Conservation (phyloP, 495 filamentous ascomycete genomes). For the Penicillium paxilli region DNA sequence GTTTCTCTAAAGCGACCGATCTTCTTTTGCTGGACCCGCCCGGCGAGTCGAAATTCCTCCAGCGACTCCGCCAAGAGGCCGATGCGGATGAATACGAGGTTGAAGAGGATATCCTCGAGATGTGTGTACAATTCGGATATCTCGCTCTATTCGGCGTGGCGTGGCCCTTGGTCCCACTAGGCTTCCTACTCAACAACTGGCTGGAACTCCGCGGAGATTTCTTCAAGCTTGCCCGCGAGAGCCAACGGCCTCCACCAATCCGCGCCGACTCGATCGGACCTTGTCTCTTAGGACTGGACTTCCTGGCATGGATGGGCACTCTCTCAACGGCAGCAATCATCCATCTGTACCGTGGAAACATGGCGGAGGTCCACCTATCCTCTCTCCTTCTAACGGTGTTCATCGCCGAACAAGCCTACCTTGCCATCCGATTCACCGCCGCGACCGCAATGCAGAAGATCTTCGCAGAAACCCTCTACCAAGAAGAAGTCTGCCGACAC, state of each 20-base stretch:
- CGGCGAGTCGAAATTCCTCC: slow-evolving; percentile 74
- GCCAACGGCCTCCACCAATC: slow-evolving; percentile 84
- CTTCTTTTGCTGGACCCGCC: slow-evolving; percentile 50
- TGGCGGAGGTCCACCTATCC: slow-evolving; percentile 64
- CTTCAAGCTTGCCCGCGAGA: slow-evolving; percentile 85
- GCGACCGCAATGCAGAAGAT: slow-evolving; percentile 68
- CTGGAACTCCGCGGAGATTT: slow-evolving; percentile 89
- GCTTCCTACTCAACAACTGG: slow-evolving; percentile 95
- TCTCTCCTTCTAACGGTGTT: slow-evolving; percentile 78
- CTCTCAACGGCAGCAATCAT: slow-evolving; percentile 82
- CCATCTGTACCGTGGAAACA: slow-evolving; percentile 73
- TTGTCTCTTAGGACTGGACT: slow-evolving; percentile 81
- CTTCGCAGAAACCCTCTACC: slow-evolving; percentile 73
- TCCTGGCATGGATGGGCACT: slow-evolving; percentile 86
- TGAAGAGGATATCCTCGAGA: slow-evolving; percentile 45
- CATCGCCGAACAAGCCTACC: slow-evolving; percentile 79
- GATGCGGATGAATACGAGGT: slow-evolving; percentile 84
- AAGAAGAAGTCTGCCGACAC: slow-evolving; percentile 72
- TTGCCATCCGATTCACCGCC: slow-evolving; percentile 66
- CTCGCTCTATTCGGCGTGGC: slow-evolving; percentile 86
- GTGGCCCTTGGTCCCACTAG: slow-evolving; percentile 85
- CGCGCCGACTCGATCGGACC: slow-evolving; percentile 91
- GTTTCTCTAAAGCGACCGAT: slow-evolving; percentile 29
- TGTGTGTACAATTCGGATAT: slow-evolving; percentile 63
- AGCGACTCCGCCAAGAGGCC: slow-evolving; percentile 76